These are phyloP conservation scores for Phytophthora boehmeriae DNA, from an alignment of 352 stramenopile genomes.

Conservation along the genomic window DNA sequence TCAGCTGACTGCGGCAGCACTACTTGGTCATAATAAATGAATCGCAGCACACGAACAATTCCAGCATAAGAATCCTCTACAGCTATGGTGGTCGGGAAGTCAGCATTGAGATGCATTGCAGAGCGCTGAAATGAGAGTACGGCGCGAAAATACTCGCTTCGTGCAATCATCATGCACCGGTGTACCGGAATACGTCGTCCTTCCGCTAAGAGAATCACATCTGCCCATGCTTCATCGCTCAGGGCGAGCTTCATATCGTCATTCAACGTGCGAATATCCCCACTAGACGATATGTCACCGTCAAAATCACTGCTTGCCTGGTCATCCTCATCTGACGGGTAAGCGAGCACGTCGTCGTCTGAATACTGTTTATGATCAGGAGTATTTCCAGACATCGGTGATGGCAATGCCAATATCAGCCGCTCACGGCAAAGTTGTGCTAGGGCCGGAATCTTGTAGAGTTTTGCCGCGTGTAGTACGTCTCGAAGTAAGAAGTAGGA, in stretches of 20 bases:
- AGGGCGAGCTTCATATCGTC: slow-evolving; percentile 57
- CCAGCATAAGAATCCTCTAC: slow-evolving; percentile 62
- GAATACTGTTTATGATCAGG: slow-evolving; percentile 1
- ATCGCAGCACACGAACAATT: slow-evolving; percentile 66
- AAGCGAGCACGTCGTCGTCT: slow-evolving; percentile 12
- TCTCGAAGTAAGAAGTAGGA: slow-evolving; percentile 64
- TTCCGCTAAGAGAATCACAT: slow-evolving; percentile 61
- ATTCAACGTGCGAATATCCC: slow-evolving; percentile 27
- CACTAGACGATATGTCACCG: neutral
- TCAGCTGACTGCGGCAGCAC: slow-evolving; percentile 8
- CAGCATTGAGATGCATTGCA: neutral
- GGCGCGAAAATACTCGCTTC: slow-evolving; percentile 76
- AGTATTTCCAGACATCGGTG: slow-evolving; percentile 9
- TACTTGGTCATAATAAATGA: slow-evolving; percentile 75
- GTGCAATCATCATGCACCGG: slow-evolving; percentile 60
- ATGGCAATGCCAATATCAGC: slow-evolving; percentile 28
- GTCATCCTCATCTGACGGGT: slow-evolving; percentile 3
- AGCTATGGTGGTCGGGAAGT: slow-evolving; percentile 11
- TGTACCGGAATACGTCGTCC: slow-evolving; percentile 51
- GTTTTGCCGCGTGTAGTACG: slow-evolving; percentile 51
- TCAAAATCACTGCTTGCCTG: neutral
- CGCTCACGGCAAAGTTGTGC: slow-evolving; percentile 42
- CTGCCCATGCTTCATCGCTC: slow-evolving; percentile 51
- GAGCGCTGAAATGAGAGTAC: slow-evolving; percentile 46
- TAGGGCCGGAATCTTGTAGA: slow-evolving; percentile 51